Conservation (phyloP, 306 rosid genomes). For the Dryas alaskensis region DNA sequence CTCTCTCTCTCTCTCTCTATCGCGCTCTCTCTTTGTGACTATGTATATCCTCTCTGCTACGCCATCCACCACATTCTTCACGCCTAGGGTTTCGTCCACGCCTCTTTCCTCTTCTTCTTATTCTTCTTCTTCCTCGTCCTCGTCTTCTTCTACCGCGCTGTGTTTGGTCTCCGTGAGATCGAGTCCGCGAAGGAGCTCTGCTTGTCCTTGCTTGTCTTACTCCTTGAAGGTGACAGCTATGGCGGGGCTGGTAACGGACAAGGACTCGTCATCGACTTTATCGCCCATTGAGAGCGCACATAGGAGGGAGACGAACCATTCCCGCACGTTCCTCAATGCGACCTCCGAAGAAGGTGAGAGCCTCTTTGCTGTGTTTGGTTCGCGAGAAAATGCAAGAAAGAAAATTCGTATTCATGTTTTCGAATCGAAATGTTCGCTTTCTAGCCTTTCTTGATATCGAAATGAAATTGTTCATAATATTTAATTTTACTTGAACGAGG, state of each 20-base stretch:
- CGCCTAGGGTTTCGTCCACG: constrained; percentile 33
- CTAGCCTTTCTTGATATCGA: background rate
- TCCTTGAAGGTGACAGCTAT: constrained; percentile 31
- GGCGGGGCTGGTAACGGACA: constrained; percentile 45
- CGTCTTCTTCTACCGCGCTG: constrained; percentile 19
- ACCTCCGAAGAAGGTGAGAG: constrained; percentile 38
- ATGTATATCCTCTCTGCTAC: constrained; percentile 42
- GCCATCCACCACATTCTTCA: constrained; percentile 26
- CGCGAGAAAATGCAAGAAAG: constrained; percentile 8
- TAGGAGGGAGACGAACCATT: constrained; percentile 28
- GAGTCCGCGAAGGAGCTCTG: constrained; percentile 9
- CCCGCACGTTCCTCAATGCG: constrained; percentile 44
- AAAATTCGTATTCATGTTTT: background rate
- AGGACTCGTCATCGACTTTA: constrained; percentile 21
- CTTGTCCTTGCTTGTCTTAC: constrained; percentile 32
- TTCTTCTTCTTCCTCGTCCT: background rate
- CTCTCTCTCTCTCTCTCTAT: background rate
- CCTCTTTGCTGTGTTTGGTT: background rate
- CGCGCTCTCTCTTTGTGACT: constrained; percentile 16
- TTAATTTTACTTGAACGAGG: background rate
- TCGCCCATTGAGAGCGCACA: constrained; percentile 17
- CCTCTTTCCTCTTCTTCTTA: constrained; percentile 13
- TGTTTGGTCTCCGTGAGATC: constrained; percentile 32
- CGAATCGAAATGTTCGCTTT: background rate
- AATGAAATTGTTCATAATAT: background rate